These are phyloP conservation scores for Lathyrus tuberosus DNA, from an alignment of 306 rosid species.

Conservation along the genomic window DNA sequence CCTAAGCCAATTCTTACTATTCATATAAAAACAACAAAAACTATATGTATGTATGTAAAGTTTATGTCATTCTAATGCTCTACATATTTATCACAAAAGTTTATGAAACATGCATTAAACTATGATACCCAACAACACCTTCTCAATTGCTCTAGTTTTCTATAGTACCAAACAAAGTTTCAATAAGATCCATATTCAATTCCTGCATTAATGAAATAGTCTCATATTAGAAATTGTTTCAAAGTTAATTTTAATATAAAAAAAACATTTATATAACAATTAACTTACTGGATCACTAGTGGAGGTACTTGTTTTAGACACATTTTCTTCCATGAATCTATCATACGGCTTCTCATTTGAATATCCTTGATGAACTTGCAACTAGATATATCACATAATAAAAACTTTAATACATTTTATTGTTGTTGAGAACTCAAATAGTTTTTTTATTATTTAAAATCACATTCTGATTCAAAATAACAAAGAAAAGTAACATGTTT, in stretches of 20 bases:
- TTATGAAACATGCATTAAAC: too few species aligned
- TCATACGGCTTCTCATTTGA: not conserved
- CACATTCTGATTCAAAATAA: too few species aligned
- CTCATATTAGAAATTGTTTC: constrained; percentile 8
- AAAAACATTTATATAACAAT: not conserved
- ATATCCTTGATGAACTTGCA: not conserved
- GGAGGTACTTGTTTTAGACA: constrained; percentile 2
- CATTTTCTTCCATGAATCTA: not conserved
- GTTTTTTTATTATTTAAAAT: too few species aligned
- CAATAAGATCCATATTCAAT: constrained; percentile 33
- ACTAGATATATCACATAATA: not conserved
- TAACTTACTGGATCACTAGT: constrained; percentile 13
- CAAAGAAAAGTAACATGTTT: too few species aligned
- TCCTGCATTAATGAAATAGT: constrained; percentile 36
- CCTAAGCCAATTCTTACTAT: too few species aligned
- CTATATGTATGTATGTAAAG: too few species aligned
- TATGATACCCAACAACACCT: not conserved
- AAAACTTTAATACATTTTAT: too few species aligned
- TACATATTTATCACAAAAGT: too few species aligned
- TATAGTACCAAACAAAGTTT: constrained; percentile 10
- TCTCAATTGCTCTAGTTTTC: constrained; percentile 4
- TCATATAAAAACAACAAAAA: too few species aligned
- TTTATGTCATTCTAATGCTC: too few species aligned
- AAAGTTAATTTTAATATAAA: constrained; percentile 9
- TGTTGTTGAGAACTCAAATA: too few species aligned